These are phyloP conservation scores for Pisolithus thermaeus DNA, from an alignment of 1,284 basidiomycete genomes.

Conservation along the genomic window DNA sequence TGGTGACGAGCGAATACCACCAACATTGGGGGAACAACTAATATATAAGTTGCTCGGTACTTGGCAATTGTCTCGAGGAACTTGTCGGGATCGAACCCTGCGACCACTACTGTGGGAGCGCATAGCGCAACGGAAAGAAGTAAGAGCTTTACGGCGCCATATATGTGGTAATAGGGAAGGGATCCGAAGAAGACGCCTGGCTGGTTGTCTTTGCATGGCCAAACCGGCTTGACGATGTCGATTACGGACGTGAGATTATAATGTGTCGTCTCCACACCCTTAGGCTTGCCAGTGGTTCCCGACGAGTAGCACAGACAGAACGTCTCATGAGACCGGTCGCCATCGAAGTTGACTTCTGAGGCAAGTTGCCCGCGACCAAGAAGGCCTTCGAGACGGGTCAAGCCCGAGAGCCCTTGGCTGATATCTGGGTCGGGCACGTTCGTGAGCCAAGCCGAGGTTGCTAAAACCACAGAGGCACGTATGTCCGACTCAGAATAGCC, in stretches of 20 bases:
- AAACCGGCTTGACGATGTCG: slow-evolving; percentile 37
- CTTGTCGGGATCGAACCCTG: slow-evolving; percentile 66
- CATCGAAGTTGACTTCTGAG: slow-evolving; percentile 47
- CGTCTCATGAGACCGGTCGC: slow-evolving; percentile 44
- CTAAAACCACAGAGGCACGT: slow-evolving; percentile 41
- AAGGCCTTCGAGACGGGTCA: slow-evolving; percentile 38
- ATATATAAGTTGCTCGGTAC: slow-evolving; percentile 55
- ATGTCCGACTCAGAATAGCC: slow-evolving; percentile 37
- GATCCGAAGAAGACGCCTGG: slow-evolving; percentile 51
- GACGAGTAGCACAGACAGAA: slow-evolving; percentile 63
- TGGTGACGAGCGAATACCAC: slow-evolving; percentile 66
- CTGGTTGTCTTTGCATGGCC: slow-evolving; percentile 24
- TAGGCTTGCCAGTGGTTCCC: slow-evolving; percentile 59
- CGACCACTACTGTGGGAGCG: slow-evolving; percentile 60
- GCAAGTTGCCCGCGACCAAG: slow-evolving; percentile 39
- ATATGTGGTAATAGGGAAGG: slow-evolving; percentile 51
- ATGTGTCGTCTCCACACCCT: slow-evolving; percentile 64
- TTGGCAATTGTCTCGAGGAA: slow-evolving; percentile 65
- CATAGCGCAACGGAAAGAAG: slow-evolving; percentile 57
- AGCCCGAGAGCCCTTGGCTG: slow-evolving; percentile 15
- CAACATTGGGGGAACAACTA: slow-evolving; percentile 84
- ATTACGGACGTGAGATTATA: slow-evolving; percentile 53
- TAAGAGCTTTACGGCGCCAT: slow-evolving; percentile 54
- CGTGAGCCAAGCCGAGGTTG: slow-evolving; percentile 35
- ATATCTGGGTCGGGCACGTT: slow-evolving; percentile 31